These are phyloP conservation scores for Dactylella cylindrospora DNA, from an alignment of 2,329 filamentous ascomycete species.

Conservation along the genomic window DNA sequence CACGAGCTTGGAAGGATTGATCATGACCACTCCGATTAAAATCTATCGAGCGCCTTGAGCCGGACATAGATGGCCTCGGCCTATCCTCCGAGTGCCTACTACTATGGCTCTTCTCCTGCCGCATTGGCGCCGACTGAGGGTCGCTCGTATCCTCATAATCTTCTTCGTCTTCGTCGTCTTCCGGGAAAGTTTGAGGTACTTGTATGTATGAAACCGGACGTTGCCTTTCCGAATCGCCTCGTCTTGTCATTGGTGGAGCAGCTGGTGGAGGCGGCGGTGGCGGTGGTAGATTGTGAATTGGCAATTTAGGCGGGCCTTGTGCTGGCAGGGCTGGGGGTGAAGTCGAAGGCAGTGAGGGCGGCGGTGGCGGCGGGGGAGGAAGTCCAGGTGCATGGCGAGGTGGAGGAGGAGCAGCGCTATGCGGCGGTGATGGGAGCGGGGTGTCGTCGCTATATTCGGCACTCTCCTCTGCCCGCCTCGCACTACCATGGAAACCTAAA, in stretches of 20 bases:
- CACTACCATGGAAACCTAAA: constrained; percentile 62
- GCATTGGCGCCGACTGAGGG: constrained; percentile 45
- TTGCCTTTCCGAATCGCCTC: constrained; percentile 10
- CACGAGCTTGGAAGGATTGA: constrained; percentile 71
- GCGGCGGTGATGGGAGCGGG: constrained; percentile 47
- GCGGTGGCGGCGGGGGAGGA: constrained; percentile 67
- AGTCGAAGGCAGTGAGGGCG: constrained; percentile 64
- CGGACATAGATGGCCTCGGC: constrained; percentile 19
- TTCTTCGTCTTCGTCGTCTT: constrained; percentile 22
- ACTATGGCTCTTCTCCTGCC: constrained; percentile 9
- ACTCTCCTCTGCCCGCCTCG: constrained; percentile 20
- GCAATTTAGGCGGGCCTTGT: constrained; percentile 3
- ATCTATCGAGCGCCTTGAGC: constrained; percentile 66
- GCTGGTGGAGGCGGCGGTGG: constrained; percentile 63
- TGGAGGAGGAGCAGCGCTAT: constrained; percentile 40
- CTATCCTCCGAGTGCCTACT: constrained; percentile 28
- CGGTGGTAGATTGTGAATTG: constrained; percentile 59
- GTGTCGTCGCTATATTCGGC: constrained; percentile 47
- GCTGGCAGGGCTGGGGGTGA: constrained; percentile 51
- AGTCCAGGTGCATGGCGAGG: constrained; percentile 58
- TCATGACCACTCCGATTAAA: constrained; percentile 73
- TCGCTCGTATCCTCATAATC: constrained; percentile 15
- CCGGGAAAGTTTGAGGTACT: constrained; percentile 14
- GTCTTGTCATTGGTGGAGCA: constrained; percentile 46
- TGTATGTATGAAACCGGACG: constrained; percentile 30